Evolutionary conservation across 129 eudicot species (phyloP).

Genomic region (Logfia minima): DNA sequence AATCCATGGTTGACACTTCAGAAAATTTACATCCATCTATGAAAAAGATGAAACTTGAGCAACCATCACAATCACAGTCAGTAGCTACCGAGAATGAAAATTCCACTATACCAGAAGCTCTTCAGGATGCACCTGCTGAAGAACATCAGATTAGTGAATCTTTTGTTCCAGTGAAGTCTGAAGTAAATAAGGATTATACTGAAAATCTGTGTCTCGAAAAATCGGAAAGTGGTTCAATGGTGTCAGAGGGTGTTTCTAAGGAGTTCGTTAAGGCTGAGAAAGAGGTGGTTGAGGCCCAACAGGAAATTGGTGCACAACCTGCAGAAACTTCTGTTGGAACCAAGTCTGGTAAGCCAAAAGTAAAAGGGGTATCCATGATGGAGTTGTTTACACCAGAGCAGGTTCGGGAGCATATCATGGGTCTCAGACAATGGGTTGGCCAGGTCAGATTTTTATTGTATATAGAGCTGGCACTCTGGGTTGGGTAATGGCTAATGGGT

Average conservation of each 20-base stretch:
- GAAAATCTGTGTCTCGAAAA: slow-evolving; percentile 36
- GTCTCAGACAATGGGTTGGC: slow-evolving; percentile 98
- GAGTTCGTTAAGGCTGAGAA: slow-evolving; percentile 55
- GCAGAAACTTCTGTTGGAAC: slow-evolving; percentile 49
- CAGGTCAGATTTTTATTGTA: slow-evolving; percentile 53
- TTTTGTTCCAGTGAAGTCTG: slow-evolving; percentile 42
- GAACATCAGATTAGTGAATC: slow-evolving; percentile 28
- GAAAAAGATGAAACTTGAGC: slow-evolving; percentile 73
- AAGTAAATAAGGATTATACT: slow-evolving; percentile 39
- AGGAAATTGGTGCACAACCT: slow-evolving; percentile 38
- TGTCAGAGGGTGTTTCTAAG: slow-evolving; percentile 35
- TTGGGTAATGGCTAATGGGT: neutral
- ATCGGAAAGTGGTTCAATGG: slow-evolving; percentile 32
- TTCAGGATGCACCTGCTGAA: slow-evolving; percentile 31
- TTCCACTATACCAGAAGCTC: slow-evolving; percentile 12
- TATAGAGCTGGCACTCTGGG: neutral
- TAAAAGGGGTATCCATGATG: slow-evolving; percentile 84
- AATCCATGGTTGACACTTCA: slow-evolving; percentile 40
- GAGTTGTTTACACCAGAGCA: slow-evolving; percentile 92
- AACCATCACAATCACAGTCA: slow-evolving; percentile 34
- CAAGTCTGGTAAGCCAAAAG: slow-evolving; percentile 84
- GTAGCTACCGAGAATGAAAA: slow-evolving; percentile 37
- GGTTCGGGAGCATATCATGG: slow-evolving; percentile 78
- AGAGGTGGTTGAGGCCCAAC: slow-evolving; percentile 47
- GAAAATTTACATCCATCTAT: slow-evolving; percentile 60